Evolutionary conservation across 371 early-diverging fungal genomes (phyloP).

Genomic region (Mortierella sp.): DNA sequence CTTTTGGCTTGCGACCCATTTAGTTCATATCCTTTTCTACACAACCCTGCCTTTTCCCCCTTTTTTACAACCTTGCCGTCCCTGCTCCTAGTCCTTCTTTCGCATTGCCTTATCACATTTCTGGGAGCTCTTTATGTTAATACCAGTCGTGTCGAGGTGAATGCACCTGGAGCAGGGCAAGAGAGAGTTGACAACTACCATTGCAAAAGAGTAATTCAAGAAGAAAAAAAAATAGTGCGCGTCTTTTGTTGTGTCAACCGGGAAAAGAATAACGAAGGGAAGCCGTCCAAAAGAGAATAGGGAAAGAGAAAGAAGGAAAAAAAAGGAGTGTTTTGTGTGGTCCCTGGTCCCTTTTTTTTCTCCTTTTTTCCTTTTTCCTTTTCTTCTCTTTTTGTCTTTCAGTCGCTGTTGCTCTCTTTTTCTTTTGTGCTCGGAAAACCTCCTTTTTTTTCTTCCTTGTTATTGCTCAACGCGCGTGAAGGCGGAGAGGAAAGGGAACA

Average conservation of each 20-base stretch:
- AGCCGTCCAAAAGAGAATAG: not conserved
- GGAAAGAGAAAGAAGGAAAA: not conserved
- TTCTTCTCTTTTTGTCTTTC: not conserved
- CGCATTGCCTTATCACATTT: too few species aligned
- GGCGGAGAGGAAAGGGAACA: not conserved
- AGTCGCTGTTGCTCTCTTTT: not conserved
- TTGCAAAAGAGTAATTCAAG: not conserved
- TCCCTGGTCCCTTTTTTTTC: slow-evolving; percentile 14
- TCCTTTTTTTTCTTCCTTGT: slow-evolving; percentile 18
- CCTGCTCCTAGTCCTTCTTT: not conserved
- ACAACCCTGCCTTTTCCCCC: not conserved
- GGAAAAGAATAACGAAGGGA: not conserved
- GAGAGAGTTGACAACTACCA: not conserved
- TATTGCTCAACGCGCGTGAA: slow-evolving; percentile 8
- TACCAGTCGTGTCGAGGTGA: not conserved
- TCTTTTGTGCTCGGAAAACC: slow-evolving; percentile 6
- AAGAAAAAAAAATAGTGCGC: not conserved
- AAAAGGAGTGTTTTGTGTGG: slow-evolving; percentile 4
- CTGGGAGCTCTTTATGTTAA: too few species aligned
- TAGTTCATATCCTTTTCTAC: slow-evolving; percentile 6
- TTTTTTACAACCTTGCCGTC: not conserved
- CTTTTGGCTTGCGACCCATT: not conserved
- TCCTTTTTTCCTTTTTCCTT: slow-evolving; percentile 4
- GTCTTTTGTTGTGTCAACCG: not conserved
- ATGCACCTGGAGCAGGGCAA: not conserved